phyloP scores from a whole-genome alignment of 2,329 filamentous ascomycete genomes.

The Ceratocystiopsis sp. region DNA sequence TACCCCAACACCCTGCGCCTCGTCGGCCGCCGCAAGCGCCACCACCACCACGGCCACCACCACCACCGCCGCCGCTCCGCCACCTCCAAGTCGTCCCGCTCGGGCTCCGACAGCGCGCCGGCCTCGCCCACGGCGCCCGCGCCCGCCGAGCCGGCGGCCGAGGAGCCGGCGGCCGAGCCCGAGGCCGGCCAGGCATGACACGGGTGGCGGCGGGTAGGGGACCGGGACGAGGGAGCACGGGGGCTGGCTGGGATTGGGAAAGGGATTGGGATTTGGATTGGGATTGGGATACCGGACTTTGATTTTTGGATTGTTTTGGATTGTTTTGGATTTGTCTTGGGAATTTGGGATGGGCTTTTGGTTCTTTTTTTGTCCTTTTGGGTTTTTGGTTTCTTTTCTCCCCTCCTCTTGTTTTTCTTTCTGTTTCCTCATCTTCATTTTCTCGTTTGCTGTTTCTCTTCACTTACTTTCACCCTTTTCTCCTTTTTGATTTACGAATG shows the following conservation, averaged over 20 bases:
- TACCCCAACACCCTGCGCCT: conserved; percentile 5
- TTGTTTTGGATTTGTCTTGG: not conserved
- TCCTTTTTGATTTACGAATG: too few relatives aligned
- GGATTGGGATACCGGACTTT: too few relatives aligned
- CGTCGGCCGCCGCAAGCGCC: not conserved
- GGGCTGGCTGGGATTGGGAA: too few relatives aligned
- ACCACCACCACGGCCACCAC: not conserved
- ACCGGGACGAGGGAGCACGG: too few relatives aligned
- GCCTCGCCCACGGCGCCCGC: conserved; percentile 1
- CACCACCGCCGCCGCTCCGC: conserved; percentile 2
- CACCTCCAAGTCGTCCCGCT: not conserved
- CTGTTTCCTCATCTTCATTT: not conserved
- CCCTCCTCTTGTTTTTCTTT: not conserved
- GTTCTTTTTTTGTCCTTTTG: not conserved
- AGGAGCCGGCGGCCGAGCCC: too few relatives aligned
- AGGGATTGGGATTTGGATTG: too few relatives aligned
- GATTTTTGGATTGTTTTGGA: too few relatives aligned
- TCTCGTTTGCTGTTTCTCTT: not conserved
- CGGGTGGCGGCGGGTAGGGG: too few relatives aligned
- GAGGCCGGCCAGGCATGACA: too few relatives aligned
- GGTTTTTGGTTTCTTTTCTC: not conserved
- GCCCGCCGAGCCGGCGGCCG: not conserved
- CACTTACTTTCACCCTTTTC: not conserved
- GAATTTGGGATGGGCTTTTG: not conserved
- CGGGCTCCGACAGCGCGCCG: conserved; percentile 1